phyloP scores from a whole-genome alignment of 306 rosid species.

The Corylus heterophylla region DNA sequence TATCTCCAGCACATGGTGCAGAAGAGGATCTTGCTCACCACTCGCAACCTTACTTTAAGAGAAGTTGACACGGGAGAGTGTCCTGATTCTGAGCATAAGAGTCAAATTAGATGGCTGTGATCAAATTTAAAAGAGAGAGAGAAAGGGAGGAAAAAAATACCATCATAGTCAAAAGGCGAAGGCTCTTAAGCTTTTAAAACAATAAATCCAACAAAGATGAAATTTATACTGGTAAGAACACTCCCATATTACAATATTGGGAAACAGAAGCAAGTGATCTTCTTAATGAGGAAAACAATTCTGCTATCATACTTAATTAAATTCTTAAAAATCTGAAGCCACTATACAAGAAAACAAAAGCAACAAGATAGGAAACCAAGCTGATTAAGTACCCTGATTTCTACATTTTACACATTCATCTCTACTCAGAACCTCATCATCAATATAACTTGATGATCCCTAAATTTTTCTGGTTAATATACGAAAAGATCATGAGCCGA shows the following conservation, averaged over 20 bases:
- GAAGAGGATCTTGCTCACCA: constrained; percentile 8
- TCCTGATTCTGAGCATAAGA: constrained; percentile 1
- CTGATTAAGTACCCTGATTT: not conserved
- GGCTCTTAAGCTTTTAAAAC: constrained; percentile 4
- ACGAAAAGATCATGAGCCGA: not conserved
- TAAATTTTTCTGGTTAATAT: not conserved
- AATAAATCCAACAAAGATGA: constrained; percentile 10
- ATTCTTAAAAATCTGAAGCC: not conserved
- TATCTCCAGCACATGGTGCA: constrained; percentile 19
- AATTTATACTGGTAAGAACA: not conserved
- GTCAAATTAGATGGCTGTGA: not conserved
- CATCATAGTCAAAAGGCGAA: not conserved
- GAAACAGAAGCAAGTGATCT: not conserved
- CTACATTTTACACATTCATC: not conserved
- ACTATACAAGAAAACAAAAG: not conserved
- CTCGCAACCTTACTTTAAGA: constrained; percentile 18
- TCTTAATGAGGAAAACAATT: not conserved
- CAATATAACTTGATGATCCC: not conserved
- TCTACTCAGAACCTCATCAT: not conserved
- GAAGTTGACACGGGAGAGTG: constrained; percentile 21
- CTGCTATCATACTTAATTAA: not conserved
- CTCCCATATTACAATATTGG: constrained; percentile 8
- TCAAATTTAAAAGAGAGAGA: not conserved
- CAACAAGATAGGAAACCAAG: not conserved
- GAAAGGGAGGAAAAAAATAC: not conserved